Evolutionary conservation across 208 protist species (phyloP).

Genomic region (Sergeia podlipaevii): DNA sequence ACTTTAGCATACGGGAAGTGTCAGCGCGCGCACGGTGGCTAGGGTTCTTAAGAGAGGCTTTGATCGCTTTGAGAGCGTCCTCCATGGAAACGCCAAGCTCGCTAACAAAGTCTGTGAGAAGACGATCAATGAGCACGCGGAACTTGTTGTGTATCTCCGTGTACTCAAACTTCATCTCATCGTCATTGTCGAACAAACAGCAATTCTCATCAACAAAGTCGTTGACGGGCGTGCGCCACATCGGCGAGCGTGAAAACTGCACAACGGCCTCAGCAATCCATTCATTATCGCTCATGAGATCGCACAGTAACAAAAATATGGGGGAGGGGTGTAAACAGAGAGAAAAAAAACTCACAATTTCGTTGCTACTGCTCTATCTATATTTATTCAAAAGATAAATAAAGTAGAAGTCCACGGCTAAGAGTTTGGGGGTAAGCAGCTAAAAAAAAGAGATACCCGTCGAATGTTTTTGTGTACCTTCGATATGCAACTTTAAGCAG

Average conservation of each 20-base stretch:
- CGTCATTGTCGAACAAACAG: constrained; percentile 80
- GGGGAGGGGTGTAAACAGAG: not conserved
- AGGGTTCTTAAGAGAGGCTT: constrained; percentile 17
- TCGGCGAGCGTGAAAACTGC: constrained; percentile 78
- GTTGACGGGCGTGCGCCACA: constrained; percentile 80
- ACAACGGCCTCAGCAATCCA: constrained; percentile 85
- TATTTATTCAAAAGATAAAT: too few relatives aligned
- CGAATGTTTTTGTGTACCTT: too few relatives aligned
- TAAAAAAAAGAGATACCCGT: too few relatives aligned
- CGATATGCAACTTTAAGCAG: too few relatives aligned
- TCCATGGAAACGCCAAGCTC: constrained; percentile 77
- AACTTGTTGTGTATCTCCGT: constrained; percentile 82
- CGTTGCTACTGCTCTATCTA: too few relatives aligned
- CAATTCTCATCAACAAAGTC: constrained; percentile 93
- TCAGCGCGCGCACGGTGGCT: constrained; percentile 15
- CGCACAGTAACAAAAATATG: not conserved
- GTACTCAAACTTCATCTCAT: constrained; percentile 90
- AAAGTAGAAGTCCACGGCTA: too few relatives aligned
- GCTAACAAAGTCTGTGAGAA: constrained; percentile 75
- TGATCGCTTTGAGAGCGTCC: constrained; percentile 39
- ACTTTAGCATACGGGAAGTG: constrained; percentile 48
- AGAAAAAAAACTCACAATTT: too few relatives aligned
- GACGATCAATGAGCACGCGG: constrained; percentile 67
- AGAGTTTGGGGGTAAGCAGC: too few relatives aligned
- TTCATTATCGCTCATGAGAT: constrained; percentile 31